Conservation (phyloP, 805 yeast genomes). For the Candida dajiaensis region DNA sequence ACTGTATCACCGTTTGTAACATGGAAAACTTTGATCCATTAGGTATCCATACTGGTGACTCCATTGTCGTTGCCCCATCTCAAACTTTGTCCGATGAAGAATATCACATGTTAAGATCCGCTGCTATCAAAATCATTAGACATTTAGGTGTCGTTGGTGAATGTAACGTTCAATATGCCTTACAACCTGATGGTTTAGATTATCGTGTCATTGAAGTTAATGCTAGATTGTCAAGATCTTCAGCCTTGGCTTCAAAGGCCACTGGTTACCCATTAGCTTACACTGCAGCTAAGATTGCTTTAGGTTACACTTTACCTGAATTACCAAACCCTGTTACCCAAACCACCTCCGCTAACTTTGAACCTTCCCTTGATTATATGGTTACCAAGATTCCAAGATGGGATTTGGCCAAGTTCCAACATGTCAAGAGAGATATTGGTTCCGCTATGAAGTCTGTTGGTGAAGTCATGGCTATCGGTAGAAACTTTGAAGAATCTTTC, state of each 20-base stretch:
- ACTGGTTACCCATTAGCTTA: constrained; percentile 98
- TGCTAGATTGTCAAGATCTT: constrained; percentile 94
- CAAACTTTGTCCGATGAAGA: constrained; percentile 97
- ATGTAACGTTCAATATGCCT: constrained; percentile 95
- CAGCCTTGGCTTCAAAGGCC: constrained; percentile 97
- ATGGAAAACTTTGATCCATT: constrained; percentile 99
- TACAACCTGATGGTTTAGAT: constrained; percentile 93
- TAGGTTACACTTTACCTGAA: constrained; percentile 92
- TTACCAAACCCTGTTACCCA: constrained; percentile 95
- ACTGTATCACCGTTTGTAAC: constrained; percentile 98
- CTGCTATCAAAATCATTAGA: constrained; percentile 95
- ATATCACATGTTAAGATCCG: constrained; percentile 94
- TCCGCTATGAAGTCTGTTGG: constrained; percentile 98
- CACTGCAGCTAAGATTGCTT: constrained; percentile 96
- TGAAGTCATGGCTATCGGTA: constrained; percentile 98
- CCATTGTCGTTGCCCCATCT: constrained; percentile 98
- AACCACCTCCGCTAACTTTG: constrained; percentile 93
- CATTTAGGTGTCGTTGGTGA: constrained; percentile 99
- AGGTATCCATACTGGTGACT: constrained; percentile 98
- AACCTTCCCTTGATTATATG: constrained; percentile 93
- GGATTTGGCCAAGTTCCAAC: constrained; percentile 95
- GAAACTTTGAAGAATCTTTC: constrained; percentile 95
- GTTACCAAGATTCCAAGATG: constrained; percentile 98
- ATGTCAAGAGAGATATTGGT: constrained; percentile 89
- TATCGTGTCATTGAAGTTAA: constrained; percentile 96